These are phyloP conservation scores for Fragaria ananassa DNA, from an alignment of 306 rosid genomes.

Conservation along the genomic window DNA sequence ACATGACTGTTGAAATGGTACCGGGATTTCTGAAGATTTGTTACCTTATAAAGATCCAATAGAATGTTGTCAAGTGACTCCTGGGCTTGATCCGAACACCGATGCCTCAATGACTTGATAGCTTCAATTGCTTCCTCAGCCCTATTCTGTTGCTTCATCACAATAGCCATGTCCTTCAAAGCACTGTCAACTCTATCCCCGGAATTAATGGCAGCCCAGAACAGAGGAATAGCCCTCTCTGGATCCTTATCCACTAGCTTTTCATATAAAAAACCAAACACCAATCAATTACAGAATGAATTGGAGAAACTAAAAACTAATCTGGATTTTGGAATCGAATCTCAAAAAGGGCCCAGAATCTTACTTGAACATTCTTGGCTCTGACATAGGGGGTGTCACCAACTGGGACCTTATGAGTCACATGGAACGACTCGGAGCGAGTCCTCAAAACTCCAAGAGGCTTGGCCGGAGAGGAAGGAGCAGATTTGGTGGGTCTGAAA, in stretches of 20 bases:
- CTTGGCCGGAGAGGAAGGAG: conserved; percentile 96
- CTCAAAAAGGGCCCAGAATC: conserved; percentile 6
- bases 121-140: conserved; percentile 99
- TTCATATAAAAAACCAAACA: not conserved
- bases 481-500: conserved; percentile 88
- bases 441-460: conserved; percentile 67
- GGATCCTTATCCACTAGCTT: conserved; percentile 97
- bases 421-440: conserved; percentile 76
- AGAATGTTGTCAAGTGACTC: conserved; percentile 97
- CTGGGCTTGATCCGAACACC: conserved; percentile 95
- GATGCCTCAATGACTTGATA: conserved; percentile 70
- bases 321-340: not conserved
- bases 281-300: not conserved
- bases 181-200: conserved; percentile 16
- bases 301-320: not conserved
- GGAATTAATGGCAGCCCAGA: no score
- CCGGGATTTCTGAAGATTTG: not conserved
- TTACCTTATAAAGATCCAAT: conserved; percentile 87
- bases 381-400: conserved; percentile 93
- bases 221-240: conserved; percentile 43
- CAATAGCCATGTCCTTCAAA: conserved; percentile 29
- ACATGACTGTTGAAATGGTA: not conserved
- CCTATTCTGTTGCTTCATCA: conserved; percentile 32
- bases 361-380: conserved; percentile 93
- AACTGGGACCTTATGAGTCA: conserved; percentile 77